phyloP scores from a whole-genome alignment of 169 alveolate genomes.

The Plasmodium gaboni region DNA sequence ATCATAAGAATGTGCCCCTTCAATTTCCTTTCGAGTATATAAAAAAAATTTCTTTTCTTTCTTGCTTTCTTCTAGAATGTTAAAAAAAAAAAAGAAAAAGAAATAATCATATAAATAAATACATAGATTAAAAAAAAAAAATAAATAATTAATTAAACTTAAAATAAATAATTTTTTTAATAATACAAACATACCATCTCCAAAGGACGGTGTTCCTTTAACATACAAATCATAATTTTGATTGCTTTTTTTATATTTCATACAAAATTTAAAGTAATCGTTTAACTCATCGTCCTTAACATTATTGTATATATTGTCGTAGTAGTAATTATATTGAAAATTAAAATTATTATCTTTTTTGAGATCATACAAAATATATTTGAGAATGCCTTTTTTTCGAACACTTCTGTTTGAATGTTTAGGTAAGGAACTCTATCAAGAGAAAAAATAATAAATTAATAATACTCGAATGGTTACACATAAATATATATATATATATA shows the following conservation, averaged over 20 bases:
- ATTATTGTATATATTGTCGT: constrained; percentile 55
- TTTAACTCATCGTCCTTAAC: constrained; percentile 36
- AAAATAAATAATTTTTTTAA: too few relatives aligned
- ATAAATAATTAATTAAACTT: background rate
- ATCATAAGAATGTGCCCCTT: constrained; percentile 71
- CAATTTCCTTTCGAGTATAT: constrained; percentile 72
- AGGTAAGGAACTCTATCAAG: constrained; percentile 18
- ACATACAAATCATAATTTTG: constrained; percentile 33
- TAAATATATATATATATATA: background rate
- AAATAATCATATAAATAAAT: background rate
- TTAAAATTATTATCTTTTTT: constrained; percentile 37
- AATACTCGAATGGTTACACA: background rate
- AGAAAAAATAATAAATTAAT: background rate
- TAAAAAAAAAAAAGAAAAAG: background rate
- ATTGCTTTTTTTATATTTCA: constrained; percentile 34
- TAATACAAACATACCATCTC: constrained; percentile 12
- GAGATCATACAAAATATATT: constrained; percentile 18
- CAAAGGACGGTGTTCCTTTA: constrained; percentile 15
- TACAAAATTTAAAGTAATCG: constrained; percentile 14
- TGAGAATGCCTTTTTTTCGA: constrained; percentile 63
- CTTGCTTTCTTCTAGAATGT: constrained; percentile 14
- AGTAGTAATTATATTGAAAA: constrained; percentile 33
- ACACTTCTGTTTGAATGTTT: constrained; percentile 23
- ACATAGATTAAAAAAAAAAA: background rate
- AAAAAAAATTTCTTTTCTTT: constrained; percentile 54